Evolutionary conservation across 2,329 filamentous ascomycete species (phyloP).

Genomic region (Talaromyces sp.): DNA sequence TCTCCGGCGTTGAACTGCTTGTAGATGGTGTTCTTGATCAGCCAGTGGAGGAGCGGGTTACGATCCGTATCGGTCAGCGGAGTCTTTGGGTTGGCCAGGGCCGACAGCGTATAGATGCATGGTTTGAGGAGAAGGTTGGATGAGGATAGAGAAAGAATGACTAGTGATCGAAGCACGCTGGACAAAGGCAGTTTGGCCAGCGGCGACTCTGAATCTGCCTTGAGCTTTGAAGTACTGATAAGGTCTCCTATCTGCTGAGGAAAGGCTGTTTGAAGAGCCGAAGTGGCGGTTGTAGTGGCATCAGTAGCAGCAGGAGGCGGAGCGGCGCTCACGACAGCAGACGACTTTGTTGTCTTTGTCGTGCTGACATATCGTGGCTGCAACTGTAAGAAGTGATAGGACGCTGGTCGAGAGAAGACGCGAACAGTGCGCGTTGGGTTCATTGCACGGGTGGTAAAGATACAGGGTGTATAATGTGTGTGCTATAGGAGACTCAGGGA

Average conservation of each 20-base stretch:
- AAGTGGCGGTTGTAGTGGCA: not conserved
- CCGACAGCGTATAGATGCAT: slow-evolving; percentile 64
- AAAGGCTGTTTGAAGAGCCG: slow-evolving; percentile 1
- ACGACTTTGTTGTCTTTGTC: slow-evolving; percentile 8
- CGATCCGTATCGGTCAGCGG: slow-evolving; percentile 43
- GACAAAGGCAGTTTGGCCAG: slow-evolving; percentile 32
- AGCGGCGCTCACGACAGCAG: slow-evolving; percentile 1
- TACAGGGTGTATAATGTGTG: not conserved
- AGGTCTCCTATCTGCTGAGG: not conserved
- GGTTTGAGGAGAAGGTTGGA: slow-evolving; percentile 58
- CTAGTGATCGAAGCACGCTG: slow-evolving; percentile 30
- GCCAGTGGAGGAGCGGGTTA: slow-evolving; percentile 41
- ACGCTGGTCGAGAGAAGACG: not conserved
- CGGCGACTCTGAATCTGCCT: slow-evolving; percentile 20
- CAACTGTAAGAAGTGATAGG: not conserved
- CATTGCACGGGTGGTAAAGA: not conserved
- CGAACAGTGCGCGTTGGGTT: slow-evolving; percentile 4
- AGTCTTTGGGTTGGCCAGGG: slow-evolving; percentile 44
- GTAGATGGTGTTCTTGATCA: slow-evolving; percentile 47
- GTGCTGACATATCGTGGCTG: slow-evolving; percentile 8
- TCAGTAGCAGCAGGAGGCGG: not conserved
- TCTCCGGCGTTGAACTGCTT: slow-evolving; percentile 54
- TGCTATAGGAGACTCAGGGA: not conserved
- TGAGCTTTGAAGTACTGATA: not conserved
- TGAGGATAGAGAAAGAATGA: slow-evolving; percentile 33